Evolutionary conservation across 495 filamentous ascomycete genomes (phyloP), one percentile per base, ranked within the genome.

Genomic region (Chaetomium fimeti): DNA sequence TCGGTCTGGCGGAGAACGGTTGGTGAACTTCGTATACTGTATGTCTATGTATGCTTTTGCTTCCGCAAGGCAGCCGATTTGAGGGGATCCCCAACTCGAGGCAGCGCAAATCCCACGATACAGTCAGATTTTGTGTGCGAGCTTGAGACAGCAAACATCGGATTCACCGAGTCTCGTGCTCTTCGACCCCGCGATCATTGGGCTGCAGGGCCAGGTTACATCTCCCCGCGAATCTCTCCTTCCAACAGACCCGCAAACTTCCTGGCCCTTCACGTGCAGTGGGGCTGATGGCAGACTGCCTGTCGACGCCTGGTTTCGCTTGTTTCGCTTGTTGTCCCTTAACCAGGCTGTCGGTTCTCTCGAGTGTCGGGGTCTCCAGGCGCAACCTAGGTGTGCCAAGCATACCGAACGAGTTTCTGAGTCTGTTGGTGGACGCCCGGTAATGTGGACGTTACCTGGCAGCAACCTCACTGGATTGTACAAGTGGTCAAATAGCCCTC

Each of bases 341-440:
- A 57, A 42, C 56, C 56, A 28, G 36, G 32, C 22, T 58, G 56
- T 32, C 56, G 56, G 56, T 25, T 40, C 54, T 36, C n/a, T n/a
- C n/a, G n/a, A n/a, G n/a, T 58, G 56, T 32, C 56, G 56, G 56
- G 16, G 32, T 36, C 32, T 36, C 47, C 22, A 24, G 43, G 43
- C n/a, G 16, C 43, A 18, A 47, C n/a, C n/a, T n/a, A n/a, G 43
- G 16, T 20, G 5, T 36, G 32, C 32, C 32, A 36, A 36, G 32
- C 5, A 36, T 36, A 9, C 12, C 12, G 32, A 11, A 36, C 8
- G 8, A 36, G 32, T 36, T 36, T 36, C 8, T 11, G 32, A 11
- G 32, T 5, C 1, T 36, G 32, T 32, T 32, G 29, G 29, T 32
- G 29, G 29, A 3, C n/a, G n/a, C n/a, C n/a, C 29, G 29, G 7